Base-by-base conservation (phyloP, 2,329 filamentous ascomycete species). In the Canariomyces notabilis region DNA sequence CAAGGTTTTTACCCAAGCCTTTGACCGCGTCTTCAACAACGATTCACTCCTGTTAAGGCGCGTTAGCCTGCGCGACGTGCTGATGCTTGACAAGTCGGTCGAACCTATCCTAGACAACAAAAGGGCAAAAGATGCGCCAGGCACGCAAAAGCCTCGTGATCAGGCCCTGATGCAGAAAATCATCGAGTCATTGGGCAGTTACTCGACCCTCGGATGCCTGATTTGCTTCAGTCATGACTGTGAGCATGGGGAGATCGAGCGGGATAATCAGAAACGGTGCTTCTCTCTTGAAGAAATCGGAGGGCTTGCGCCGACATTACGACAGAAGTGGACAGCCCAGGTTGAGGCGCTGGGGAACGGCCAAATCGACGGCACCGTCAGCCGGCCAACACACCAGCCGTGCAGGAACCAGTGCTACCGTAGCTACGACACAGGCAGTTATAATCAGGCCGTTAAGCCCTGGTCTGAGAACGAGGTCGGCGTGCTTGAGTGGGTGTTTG, bases 181-280 rank as follows among this genome's bases (percentile, higher is more conserved):
- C 11, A 74, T 77, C 54, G 67, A 67, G 18, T 69, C 71, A 29
- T 58, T 81, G 19, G 73, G 74, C 39, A 80, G 75, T 1, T 79
- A 80, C 56, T 71, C 71, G 23, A 68, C 76, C 8, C 67, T 81
- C 14, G 75, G 74, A 11, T 82, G 78, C 54, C 62, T 79, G n/a
- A 73, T 80, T 42, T 82, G 78, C 61, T 76, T 72, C 56, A 75
- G 75, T 41, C 74, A 80, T 58, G 79, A 77, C 11, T 82, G 78
- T 49, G 78, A 81, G 56, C 78, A 82, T 51, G 78, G 77, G 37
- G 77, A 80, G 44, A 80, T 79, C 42, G 74, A 77, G 44, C 60
- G 64, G 6, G 72, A 74, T 41, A 75, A 76, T 49, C 75, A 78
- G 55, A 69, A 73, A 26, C 74, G 70, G 38, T 65, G 72, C 3